These are phyloP conservation scores for Auriscalpium vulgare DNA, from an alignment of 768 basidiomycete genomes.

Conservation along the genomic window DNA sequence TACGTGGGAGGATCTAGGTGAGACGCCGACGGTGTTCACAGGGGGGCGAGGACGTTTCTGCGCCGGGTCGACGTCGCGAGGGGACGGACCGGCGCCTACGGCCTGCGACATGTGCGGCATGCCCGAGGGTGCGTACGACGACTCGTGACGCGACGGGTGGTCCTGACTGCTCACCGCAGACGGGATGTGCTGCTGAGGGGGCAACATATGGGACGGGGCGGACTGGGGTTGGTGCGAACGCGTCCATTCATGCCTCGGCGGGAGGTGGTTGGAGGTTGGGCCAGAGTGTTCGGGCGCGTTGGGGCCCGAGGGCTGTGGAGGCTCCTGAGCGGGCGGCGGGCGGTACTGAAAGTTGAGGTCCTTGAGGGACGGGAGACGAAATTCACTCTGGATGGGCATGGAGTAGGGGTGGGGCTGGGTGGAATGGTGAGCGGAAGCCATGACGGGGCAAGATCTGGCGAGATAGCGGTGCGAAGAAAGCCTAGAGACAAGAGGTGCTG, in stretches of 20 bases:
- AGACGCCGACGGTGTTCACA: conserved; percentile 29
- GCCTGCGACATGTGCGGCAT: conserved; percentile 13
- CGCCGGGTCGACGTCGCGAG: conserved; percentile 27
- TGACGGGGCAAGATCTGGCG: conserved; percentile 29
- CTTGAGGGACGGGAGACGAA: conserved; percentile 65
- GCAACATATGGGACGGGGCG: conserved; percentile 12
- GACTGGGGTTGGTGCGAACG: conserved; percentile 12
- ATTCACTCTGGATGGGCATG: conserved; percentile 29
- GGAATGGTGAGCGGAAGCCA: conserved; percentile 45
- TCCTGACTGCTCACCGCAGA: conserved; percentile 16
- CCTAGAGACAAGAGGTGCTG: neutral
- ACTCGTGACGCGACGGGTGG: conserved; percentile 26
- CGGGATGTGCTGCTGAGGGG: conserved; percentile 15
- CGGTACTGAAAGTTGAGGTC: conserved; percentile 57
- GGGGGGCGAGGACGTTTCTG: conserved; percentile 36
- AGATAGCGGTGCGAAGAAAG: too few species aligned
- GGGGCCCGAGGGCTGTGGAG: conserved; percentile 21
- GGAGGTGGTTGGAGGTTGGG: conserved; percentile 21
- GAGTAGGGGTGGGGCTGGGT: conserved; percentile 31
- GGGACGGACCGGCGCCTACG: conserved; percentile 10
- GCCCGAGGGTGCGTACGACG: conserved; percentile 33
- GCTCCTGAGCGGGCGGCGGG: conserved; percentile 28
- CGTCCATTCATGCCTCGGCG: conserved; percentile 27
- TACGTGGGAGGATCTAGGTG: conserved; percentile 48
- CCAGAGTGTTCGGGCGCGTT: conserved; percentile 22